A percentile compares a stretch with the other conserved stretches of the same genome.
phyloP scores from a whole-genome alignment of 108 stramenopile species.

The Cyclotella sp. region DNA sequence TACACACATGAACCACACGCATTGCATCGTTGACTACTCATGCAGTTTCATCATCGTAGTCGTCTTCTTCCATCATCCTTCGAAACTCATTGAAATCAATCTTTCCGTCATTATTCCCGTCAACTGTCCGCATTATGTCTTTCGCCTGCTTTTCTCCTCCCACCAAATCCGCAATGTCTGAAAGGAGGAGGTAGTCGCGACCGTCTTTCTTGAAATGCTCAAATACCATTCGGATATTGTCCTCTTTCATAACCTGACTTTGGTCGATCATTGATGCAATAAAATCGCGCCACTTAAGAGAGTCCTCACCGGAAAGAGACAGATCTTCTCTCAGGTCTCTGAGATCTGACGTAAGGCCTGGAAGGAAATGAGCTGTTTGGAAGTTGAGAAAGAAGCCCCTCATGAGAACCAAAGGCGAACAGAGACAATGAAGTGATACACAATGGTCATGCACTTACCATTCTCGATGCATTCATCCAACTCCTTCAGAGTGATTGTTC shows the following conservation, averaged over 20 bases:
- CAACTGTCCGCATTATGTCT: constrained; percentile 85
- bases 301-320: constrained; percentile 70
- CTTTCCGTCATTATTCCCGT: constrained; percentile 80
- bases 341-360: constrained; percentile 39
- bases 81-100: constrained; percentile 88
- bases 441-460: constrained; percentile 37
- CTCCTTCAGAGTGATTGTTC: constrained; percentile 76
- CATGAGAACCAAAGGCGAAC: not conserved
- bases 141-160: constrained; percentile 81
- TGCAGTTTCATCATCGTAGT: not conserved
- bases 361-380: constrained; percentile 31
- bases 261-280: constrained; percentile 86
- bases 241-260: constrained; percentile 75
- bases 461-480: constrained; percentile 68
- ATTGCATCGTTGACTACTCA: not conserved
- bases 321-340: constrained; percentile 65
- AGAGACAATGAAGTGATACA: not conserved
- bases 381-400: not conserved
- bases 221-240: constrained; percentile 86
- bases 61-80: constrained; percentile 49
- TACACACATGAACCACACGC: not conserved
- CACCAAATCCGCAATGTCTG: constrained; percentile 81
- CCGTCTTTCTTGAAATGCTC: constrained; percentile 81
- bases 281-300: constrained; percentile 88
- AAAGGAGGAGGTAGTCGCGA: constrained; percentile 66